Evolutionary conservation across 208 protist species (phyloP).

Genomic region (Wallacemonas sp.): DNA sequence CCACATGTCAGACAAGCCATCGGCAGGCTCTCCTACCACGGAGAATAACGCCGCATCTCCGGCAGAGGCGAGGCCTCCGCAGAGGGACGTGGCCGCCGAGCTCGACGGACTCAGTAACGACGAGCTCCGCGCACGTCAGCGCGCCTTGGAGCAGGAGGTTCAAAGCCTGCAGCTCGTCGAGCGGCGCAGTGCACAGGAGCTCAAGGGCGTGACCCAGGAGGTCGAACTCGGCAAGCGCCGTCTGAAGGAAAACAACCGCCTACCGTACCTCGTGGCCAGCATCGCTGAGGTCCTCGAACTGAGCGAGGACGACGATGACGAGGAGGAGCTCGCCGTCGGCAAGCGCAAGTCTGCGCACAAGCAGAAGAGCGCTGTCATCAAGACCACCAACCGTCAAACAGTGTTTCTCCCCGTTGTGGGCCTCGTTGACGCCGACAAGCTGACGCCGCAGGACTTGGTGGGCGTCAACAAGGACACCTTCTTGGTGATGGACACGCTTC

Average conservation of each 20-base stretch:
- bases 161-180: slow-evolving; percentile 67
- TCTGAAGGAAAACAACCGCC: slow-evolving; percentile 81
- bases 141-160: slow-evolving; percentile 68
- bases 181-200: slow-evolving; percentile 51
- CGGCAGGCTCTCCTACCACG: slow-evolving; percentile 8
- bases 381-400: slow-evolving; percentile 99
- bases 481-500: slow-evolving; percentile 99
- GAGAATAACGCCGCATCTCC: slow-evolving; percentile 25
- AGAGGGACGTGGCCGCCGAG: slow-evolving; percentile 57
- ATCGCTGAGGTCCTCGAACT: slow-evolving; percentile 87
- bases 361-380: slow-evolving; percentile 98
- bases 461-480: slow-evolving; percentile 99
- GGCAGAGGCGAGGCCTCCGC: slow-evolving; percentile 24
- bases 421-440: slow-evolving; percentile 96
- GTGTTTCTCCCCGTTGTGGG: slow-evolving; percentile 99
- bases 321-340: slow-evolving; percentile 71
- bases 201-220: slow-evolving; percentile 55
- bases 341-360: slow-evolving; percentile 58
- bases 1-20: slow-evolving; percentile 13
- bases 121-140: slow-evolving; percentile 60
- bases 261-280: slow-evolving; percentile 89
- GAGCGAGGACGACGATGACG: slow-evolving; percentile 75
- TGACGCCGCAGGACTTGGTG: slow-evolving; percentile 99
- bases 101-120: slow-evolving; percentile 78
- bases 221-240: slow-evolving; percentile 71